Base-by-base conservation (phyloP, 2,329 filamentous ascomycete species). In the Torrubiellomyces zombiae region DNA sequence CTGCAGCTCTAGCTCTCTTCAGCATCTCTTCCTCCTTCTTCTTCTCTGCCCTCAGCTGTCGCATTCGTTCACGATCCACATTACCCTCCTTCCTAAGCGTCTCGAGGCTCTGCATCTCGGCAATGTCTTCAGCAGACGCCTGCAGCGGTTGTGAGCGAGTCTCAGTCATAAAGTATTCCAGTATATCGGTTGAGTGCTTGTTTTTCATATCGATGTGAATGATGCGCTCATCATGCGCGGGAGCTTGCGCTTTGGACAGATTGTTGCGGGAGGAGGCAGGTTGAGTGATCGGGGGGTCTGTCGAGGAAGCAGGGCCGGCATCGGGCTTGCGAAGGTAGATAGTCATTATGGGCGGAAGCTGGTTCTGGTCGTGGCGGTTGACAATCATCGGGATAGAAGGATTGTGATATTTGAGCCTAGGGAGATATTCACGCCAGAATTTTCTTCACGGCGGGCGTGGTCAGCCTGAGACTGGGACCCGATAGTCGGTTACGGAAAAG, bases 371-470 rank as follows among this genome's bases (percentile, higher is more conserved):
- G 34, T 67, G 73, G 30, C 79, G 76, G 49, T 76, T 75, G 40
- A 93, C 69, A 30, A 79, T 73, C 66, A 95, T 91, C 21, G 76
- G 70, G 22, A 94, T 51, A 9, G 71, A 56, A 1, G 89, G 89
- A 50, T 98, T 98, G 63, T 92, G 77, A 58, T 75, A 98, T 63
- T 98, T 94, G 37, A 98, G 62, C 29, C 81, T 71, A 13, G 81
- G 80, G 23, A 95, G 72, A 46, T 73, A 76, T 32, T 74, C 60
- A 35, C 67, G 71, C 80, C 82, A 93, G 65, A 98, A 94, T 57
- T 81, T 81, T 43, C 85, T 92, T 50, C 31, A 19, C 14, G 20
- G 14, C 4, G 11, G 9, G 14, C 5, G 22, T 40, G n/a, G n/a
- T n/a, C n/a, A n/a, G n/a, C n/a, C n/a, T n/a, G n/a, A n/a, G n/a